Percentiles rank a stretch among this genome's conserved stretches.
These are phyloP conservation scores for Marsdenia floribunda DNA, from an alignment of 257 asterid genomes.

Conservation along the genomic window DNA sequence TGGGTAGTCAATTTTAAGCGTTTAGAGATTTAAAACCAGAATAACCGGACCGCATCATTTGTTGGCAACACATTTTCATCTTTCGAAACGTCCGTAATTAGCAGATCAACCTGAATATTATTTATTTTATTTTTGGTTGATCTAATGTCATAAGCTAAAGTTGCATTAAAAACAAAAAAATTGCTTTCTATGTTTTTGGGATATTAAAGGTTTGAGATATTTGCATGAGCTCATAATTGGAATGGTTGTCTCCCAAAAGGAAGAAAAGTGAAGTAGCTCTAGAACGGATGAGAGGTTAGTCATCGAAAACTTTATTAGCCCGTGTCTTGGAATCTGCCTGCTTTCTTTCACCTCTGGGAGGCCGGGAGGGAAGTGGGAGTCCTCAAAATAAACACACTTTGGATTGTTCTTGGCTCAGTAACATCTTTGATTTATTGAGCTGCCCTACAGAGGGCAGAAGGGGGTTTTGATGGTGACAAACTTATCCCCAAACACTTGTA, in stretches of 20 bases:
- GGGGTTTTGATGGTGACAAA: conserved; percentile 27
- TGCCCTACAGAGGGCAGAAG: conserved; percentile 9
- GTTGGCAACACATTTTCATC: neutral
- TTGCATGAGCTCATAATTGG: conserved; percentile 12
- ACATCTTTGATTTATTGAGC: conserved; percentile 20
- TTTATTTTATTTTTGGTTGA: neutral
- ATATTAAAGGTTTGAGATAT: conserved; percentile 15
- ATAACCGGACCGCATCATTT: neutral
- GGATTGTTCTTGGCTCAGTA: conserved; percentile 36
- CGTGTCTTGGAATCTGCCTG: conserved; percentile 7
- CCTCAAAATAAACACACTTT: conserved; percentile 31
- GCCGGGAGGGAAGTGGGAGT: conserved; percentile 26
- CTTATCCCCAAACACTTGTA: conserved; percentile 44
- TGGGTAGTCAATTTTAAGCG: neutral
- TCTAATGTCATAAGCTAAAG: neutral
- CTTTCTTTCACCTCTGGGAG: neutral
- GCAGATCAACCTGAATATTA: neutral
- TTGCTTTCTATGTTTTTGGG: neutral
- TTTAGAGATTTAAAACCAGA: neutral
- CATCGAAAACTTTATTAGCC: neutral
- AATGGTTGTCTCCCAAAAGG: conserved; percentile 57
- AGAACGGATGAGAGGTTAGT: conserved; percentile 19
- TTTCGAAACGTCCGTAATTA: neutral
- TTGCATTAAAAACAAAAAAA: neutral
- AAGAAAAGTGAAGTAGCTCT: conserved; percentile 38